Evolutionary conservation across 2,329 filamentous ascomycete genomes (phyloP).

Genomic region (Aspergillus sp.): DNA sequence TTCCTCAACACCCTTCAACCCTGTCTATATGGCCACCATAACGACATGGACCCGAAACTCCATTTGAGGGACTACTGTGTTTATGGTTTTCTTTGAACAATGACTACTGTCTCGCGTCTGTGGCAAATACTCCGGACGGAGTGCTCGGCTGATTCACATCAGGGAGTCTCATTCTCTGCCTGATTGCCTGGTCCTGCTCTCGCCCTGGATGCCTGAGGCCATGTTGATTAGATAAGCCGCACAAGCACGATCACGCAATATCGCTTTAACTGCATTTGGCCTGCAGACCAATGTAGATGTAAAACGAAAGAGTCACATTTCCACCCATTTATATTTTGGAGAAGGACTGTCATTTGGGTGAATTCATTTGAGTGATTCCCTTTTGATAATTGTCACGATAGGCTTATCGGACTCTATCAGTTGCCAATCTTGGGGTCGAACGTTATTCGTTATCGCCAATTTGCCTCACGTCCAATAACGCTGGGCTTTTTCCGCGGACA

Average conservation of each 20-base stretch:
- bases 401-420: slow-evolving; percentile 16
- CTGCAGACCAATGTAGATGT: slow-evolving; percentile 25
- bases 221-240: slow-evolving; percentile 20
- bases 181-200: no score
- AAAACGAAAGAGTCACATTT: slow-evolving; percentile 6
- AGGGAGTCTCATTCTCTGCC: not conserved
- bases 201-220: not conserved
- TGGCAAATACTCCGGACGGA: not conserved
- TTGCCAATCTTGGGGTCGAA: slow-evolving; percentile 6
- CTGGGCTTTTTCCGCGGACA: slow-evolving; percentile 22
- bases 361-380: not conserved
- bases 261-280: slow-evolving; percentile 29
- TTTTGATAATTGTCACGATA: slow-evolving; percentile 15
- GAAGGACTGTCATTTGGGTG: not conserved
- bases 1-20: not conserved
- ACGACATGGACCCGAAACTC: not conserved
- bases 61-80: no score
- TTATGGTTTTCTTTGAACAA: no score
- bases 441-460: slow-evolving; percentile 18
- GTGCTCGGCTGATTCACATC: not conserved
- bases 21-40: not conserved
- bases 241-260: slow-evolving; percentile 30
- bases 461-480: slow-evolving; percentile 12
- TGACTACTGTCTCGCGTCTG: not conserved
- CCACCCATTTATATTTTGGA: not conserved